These are phyloP conservation scores for Penicillium capsulatum DNA, from an alignment of 2,329 filamentous ascomycete genomes.

Conservation along the genomic window DNA sequence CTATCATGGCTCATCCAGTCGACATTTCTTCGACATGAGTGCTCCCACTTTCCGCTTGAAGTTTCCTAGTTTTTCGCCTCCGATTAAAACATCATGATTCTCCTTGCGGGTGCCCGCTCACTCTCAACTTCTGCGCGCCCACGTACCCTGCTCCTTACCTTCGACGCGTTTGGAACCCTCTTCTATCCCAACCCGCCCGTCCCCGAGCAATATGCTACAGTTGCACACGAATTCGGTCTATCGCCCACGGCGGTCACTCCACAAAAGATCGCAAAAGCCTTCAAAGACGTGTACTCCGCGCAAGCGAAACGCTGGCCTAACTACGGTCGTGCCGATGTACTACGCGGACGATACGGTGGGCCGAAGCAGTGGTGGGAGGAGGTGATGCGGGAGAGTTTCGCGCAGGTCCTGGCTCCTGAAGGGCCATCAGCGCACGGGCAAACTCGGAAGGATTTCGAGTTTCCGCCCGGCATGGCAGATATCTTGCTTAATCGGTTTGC, in stretches of 20 bases:
- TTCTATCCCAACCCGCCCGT: slow-evolving; percentile 42
- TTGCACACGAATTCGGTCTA: slow-evolving; percentile 37
- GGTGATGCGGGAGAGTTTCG: slow-evolving; percentile 40
- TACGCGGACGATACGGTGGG: slow-evolving; percentile 35
- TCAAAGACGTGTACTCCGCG: slow-evolving; percentile 35
- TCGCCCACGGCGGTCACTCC: slow-evolving; percentile 25
- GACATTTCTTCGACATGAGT: too few species aligned
- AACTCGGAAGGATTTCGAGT: slow-evolving; percentile 10
- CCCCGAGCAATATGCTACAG: slow-evolving; percentile 38
- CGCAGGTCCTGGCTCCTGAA: slow-evolving; percentile 1
- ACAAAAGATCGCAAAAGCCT: slow-evolving; percentile 30
- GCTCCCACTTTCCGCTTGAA: too few species aligned
- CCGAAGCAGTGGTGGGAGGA: slow-evolving; percentile 45
- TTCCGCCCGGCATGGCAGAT: slow-evolving; percentile 36
- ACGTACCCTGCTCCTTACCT: slow-evolving; percentile 39
- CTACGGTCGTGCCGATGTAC: slow-evolving; percentile 41
- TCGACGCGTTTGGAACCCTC: slow-evolving; percentile 46
- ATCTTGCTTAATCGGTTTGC: slow-evolving; percentile 39
- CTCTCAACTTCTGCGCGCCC: not conserved
- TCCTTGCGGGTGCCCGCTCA: not conserved
- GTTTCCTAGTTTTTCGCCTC: too few species aligned
- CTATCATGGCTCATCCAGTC: too few species aligned
- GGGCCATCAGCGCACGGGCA: not conserved
- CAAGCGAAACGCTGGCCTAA: slow-evolving; percentile 37
- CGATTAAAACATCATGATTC: too few species aligned